Evolutionary conservation across 768 basidiomycete species (phyloP).

Genomic region (Lactifluus volemus): DNA sequence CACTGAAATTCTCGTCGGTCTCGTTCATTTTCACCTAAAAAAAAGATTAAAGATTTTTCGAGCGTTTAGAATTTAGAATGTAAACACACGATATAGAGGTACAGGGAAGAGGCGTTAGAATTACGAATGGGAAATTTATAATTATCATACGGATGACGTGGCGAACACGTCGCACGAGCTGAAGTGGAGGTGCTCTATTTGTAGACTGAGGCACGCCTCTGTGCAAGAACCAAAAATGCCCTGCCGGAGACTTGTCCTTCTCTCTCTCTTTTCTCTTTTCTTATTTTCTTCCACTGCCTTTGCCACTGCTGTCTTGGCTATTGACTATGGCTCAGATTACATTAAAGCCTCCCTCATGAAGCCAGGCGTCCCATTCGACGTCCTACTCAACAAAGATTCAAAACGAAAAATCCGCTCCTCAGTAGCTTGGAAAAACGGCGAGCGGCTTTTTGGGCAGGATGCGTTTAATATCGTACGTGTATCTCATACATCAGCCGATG

Average conservation of each 20-base stretch:
- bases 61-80: too few species aligned
- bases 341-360: conserved; percentile 96
- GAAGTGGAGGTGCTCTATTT: too few species aligned
- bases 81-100: too few species aligned
- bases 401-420: conserved; percentile 90
- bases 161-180: conserved; percentile 4
- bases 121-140: too few species aligned
- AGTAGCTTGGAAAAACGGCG: conserved; percentile 88
- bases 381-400: conserved; percentile 92
- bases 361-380: conserved; percentile 91
- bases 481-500: neutral
- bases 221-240: neutral
- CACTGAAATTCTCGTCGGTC: too few species aligned
- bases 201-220: too few species aligned
- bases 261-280: conserved; percentile 17
- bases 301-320: conserved; percentile 73
- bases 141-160: conserved; percentile 6
- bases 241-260: conserved; percentile 8
- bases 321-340: conserved; percentile 98
- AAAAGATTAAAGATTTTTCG: too few species aligned
- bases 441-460: conserved; percentile 84
- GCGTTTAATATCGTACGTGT: conserved; percentile 75
- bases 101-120: too few species aligned
- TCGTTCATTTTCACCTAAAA: too few species aligned
- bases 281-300: conserved; percentile 21